Evolutionary conservation across 495 filamentous ascomycete species (phyloP), one percentile per base, ranked within the genome.

Genomic region (Talaromyces nanjingensis): DNA sequence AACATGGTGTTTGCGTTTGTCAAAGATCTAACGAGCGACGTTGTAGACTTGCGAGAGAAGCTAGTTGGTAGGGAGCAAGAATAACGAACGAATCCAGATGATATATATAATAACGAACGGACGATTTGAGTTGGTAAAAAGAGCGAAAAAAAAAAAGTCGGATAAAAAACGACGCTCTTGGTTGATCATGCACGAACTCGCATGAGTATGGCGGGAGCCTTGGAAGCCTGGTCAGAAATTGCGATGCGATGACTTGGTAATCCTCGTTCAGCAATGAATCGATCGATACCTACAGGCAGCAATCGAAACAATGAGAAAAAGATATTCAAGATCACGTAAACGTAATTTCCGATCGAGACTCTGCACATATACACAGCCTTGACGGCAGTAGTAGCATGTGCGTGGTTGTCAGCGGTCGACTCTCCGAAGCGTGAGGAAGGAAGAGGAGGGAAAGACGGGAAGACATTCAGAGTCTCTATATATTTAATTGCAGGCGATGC

Each of bases 101-200:
- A 55, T 54, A 54, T 31, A n/a, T 2, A 49, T 7, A 3, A 37
- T 37, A 37, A 37, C 59, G 56, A 68, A 66, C 64, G 65, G 67
- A 71, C 69, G 59, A 67, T 69, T 61, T 68, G 20, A 61, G 64
- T 31, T 68, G 33, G 71, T 63, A 72, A 75, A 72, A 76, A 62
- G 71, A 78, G 72, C 59, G 76, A 71, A 74, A 45, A 67, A 74
- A 45, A 67, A 68, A 70, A 76, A 34, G 58, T 37, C 4, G 42
- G 29, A 25, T 11, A 34, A 49, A 47, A 60, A 37, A 47, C 37
- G 65, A 67, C 65, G 65, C 65, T 67, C 27, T 59, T 22, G 52
- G 62, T 65, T 55, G 52, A 61, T 65, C 64, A 65, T 61, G 64
- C 64, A 58, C 42, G 49, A 14, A 24, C 25, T 33, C 42, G 64